Conservation (phyloP, 2,329 filamentous ascomycete species). For the Pseudonectria buxi region DNA sequence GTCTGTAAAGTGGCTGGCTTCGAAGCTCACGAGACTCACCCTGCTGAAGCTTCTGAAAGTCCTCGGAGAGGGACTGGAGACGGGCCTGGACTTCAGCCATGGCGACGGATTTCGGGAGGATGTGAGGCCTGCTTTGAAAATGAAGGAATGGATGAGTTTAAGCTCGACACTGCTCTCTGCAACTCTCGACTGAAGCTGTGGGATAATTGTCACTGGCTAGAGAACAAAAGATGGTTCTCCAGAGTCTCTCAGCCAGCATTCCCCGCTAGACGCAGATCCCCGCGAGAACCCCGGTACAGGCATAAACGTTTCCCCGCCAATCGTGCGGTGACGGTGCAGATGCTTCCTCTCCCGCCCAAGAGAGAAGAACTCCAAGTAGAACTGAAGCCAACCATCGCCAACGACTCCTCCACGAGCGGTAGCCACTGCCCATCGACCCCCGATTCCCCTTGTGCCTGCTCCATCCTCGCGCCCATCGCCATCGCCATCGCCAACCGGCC, state of each 20-base stretch:
- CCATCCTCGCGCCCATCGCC: no score
- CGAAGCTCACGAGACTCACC: conserved; percentile 45
- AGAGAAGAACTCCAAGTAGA: no score
- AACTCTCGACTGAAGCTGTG: no score
- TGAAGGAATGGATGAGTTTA: background rate
- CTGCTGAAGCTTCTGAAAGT: conserved; percentile 80
- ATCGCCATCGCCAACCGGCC: conserved; percentile 1
- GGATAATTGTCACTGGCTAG: no score
- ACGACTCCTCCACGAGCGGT: no score
- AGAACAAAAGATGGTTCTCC: background rate
- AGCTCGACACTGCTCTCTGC: no score
- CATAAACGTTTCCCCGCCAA: conserved; percentile 34
- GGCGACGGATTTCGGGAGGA: background rate
- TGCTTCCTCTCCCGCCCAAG: conserved; percentile 16
- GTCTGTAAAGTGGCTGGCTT: background rate
- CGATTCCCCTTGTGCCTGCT: no score
- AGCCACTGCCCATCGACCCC: no score
- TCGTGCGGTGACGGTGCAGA: conserved; percentile 14
- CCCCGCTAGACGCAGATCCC: conserved; percentile 17
- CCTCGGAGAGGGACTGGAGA: conserved; percentile 76
- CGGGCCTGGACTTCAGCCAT: conserved; percentile 72
- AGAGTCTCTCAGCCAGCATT: conserved; percentile 1
- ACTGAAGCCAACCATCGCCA: no score
- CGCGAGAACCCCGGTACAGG: conserved; percentile 26
- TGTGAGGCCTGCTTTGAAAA: background rate